phyloP scores from a whole-genome alignment of 805 yeast genomes.

The Saturnispora quitensis region DNA sequence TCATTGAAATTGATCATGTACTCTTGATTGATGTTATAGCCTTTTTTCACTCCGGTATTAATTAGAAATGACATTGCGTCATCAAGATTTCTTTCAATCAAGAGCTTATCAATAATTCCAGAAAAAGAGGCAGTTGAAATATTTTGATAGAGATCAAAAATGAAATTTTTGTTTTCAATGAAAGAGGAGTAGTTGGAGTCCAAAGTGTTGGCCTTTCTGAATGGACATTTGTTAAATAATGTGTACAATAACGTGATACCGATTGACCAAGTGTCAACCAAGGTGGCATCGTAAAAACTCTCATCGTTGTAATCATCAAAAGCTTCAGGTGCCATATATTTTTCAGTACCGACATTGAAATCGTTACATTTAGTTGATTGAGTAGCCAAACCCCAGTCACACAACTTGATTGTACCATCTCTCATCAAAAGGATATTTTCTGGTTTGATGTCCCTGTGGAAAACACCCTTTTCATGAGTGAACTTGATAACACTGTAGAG shows the following conservation, averaged over 20 bases:
- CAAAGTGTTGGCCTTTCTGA: constrained; percentile 31
- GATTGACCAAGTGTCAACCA: constrained; percentile 47
- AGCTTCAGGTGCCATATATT: constrained; percentile 51
- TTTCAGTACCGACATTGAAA: constrained; percentile 46
- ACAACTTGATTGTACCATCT: constrained; percentile 47
- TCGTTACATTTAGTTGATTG: constrained; percentile 22
- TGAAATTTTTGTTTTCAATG: constrained; percentile 31
- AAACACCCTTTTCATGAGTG: constrained; percentile 50
- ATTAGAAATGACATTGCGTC: constrained; percentile 24
- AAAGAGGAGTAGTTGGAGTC: constrained; percentile 39
- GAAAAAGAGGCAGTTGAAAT: constrained; percentile 35
- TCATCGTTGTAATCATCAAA: constrained; percentile 11
- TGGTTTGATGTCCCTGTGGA: constrained; percentile 68
- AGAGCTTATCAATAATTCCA: constrained; percentile 32
- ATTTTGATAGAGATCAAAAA: constrained; percentile 41
- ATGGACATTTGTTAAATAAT: constrained; percentile 45
- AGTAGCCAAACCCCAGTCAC: constrained; percentile 70
- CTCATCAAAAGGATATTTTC: constrained; percentile 53
- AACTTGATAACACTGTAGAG: constrained; percentile 41
- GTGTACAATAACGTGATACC: constrained; percentile 43
- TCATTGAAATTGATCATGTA: constrained; percentile 22
- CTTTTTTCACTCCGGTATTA: constrained; percentile 26
- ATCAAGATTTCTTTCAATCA: constrained; percentile 33
- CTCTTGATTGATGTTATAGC: constrained; percentile 41
- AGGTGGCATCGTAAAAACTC: constrained; percentile 32